Percentiles rank a stretch among this genome's conserved stretches.
Evolutionary conservation across 2,329 filamentous ascomycete species (phyloP).

Genomic region (Sporothrix brunneoviolacea): DNA sequence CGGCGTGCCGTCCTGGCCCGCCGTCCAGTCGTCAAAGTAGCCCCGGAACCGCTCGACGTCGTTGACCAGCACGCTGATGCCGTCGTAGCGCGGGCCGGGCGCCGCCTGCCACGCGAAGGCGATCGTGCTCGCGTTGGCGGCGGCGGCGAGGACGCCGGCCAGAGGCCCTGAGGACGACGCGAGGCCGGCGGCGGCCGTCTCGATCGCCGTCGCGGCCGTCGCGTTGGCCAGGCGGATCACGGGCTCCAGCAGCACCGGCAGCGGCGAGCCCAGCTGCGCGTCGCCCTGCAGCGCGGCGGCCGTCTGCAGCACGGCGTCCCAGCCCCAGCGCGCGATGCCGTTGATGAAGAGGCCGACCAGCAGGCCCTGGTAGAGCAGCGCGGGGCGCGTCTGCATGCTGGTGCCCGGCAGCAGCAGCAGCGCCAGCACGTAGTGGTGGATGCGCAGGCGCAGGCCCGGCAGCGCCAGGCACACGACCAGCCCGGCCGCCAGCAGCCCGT

Average conservation of each 20-base stretch:
- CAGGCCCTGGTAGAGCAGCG: slow-evolving; percentile 81
- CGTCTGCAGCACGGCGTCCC: slow-evolving; percentile 82
- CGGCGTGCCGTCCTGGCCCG: background rate
- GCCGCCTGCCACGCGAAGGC: slow-evolving; percentile 49
- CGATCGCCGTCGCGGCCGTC: slow-evolving; percentile 15
- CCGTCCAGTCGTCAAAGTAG: slow-evolving; percentile 55
- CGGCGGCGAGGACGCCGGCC: background rate
- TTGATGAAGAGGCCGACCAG: slow-evolving; percentile 90
- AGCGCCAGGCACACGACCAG: slow-evolving; percentile 65
- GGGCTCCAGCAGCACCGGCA: slow-evolving; percentile 49
- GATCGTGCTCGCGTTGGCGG: slow-evolving; percentile 54
- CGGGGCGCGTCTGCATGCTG: slow-evolving; percentile 76
- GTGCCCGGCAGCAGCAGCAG: slow-evolving; percentile 84
- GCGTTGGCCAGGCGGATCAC: slow-evolving; percentile 33
- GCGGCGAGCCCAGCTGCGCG: slow-evolving; percentile 52
- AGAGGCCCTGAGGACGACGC: background rate
- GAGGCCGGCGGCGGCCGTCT: background rate
- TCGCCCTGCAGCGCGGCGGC: slow-evolving; percentile 64
- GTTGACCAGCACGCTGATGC: slow-evolving; percentile 74
- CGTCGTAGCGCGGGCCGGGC: slow-evolving; percentile 54
- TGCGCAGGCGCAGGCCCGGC: slow-evolving; percentile 72
- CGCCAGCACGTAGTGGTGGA: slow-evolving; percentile 92
- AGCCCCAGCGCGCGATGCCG: slow-evolving; percentile 89
- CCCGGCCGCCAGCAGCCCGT: slow-evolving; percentile 58
- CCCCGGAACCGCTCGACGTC: slow-evolving; percentile 76